A percentile compares a stretch with the other conserved stretches of the same genome.
phyloP scores from a whole-genome alignment of 495 filamentous ascomycete species.

The Symbiotaphrina buchneri region DNA sequence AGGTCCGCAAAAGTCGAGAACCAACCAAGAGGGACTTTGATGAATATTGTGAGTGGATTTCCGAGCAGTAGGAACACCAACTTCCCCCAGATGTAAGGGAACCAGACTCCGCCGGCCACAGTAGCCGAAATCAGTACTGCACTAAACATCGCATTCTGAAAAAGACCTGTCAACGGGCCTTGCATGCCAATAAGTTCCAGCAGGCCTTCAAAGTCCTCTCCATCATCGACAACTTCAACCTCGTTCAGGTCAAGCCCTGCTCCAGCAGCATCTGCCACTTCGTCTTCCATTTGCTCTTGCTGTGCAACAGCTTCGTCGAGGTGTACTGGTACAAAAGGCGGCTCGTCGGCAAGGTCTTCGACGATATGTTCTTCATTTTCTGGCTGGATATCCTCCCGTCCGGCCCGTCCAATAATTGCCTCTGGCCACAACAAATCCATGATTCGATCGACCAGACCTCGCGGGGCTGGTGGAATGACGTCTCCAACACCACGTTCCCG shows the following conservation, averaged over 20 bases:
- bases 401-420: slow-evolving; percentile 14
- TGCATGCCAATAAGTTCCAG: slow-evolving; percentile 94
- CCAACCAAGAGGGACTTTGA: slow-evolving; percentile 48
- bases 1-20: slow-evolving; percentile 52
- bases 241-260: slow-evolving; percentile 34
- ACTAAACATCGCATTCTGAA: slow-evolving; percentile 90
- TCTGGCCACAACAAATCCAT: slow-evolving; percentile 44
- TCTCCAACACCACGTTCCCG: too few species aligned
- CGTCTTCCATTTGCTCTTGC: slow-evolving; percentile 8
- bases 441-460: slow-evolving; percentile 4
- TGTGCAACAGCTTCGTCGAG: slow-evolving; percentile 10
- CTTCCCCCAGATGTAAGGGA: slow-evolving; percentile 82
- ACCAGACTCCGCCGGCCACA: slow-evolving; percentile 61
- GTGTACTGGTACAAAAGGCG: slow-evolving; percentile 35
- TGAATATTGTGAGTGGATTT: slow-evolving; percentile 43
- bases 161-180: slow-evolving; percentile 66
- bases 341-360: slow-evolving; percentile 31
- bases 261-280: slow-evolving; percentile 13
- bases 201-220: slow-evolving; percentile 93
- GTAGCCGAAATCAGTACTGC: slow-evolving; percentile 74
- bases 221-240: slow-evolving; percentile 47
- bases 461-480: slow-evolving; percentile 1
- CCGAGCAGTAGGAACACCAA: slow-evolving; percentile 56
- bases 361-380: slow-evolving; percentile 34
- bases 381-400: slow-evolving; percentile 12